Conservation (phyloP, 345 rosid genomes). For the Lagerstroemia speciosa region DNA sequence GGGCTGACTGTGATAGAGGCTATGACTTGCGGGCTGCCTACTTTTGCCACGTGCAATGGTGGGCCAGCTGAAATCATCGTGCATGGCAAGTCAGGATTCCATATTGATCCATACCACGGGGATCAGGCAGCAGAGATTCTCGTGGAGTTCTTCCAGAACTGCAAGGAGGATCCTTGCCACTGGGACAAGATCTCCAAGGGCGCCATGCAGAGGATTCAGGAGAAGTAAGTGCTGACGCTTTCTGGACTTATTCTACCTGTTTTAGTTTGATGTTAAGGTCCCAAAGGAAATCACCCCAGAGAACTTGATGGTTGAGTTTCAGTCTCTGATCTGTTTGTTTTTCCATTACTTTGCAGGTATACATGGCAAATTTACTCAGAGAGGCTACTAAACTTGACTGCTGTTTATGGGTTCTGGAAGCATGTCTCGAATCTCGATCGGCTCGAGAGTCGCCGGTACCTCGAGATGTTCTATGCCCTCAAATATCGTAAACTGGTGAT, state of each 20-base stretch:
- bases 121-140: slow-evolving; percentile 70
- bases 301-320: not conserved
- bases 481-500: slow-evolving; percentile 74
- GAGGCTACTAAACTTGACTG: slow-evolving; percentile 83
- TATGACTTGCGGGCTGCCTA: slow-evolving; percentile 87
- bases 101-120: slow-evolving; percentile 93
- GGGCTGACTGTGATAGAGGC: slow-evolving; percentile 92
- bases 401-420: slow-evolving; percentile 94
- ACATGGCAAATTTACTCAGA: slow-evolving; percentile 92
- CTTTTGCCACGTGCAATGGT: slow-evolving; percentile 83
- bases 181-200: slow-evolving; percentile 72
- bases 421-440: slow-evolving; percentile 92
- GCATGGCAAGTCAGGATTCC: slow-evolving; percentile 78
- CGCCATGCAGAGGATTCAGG: slow-evolving; percentile 71
- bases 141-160: slow-evolving; percentile 65
- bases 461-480: slow-evolving; percentile 89
- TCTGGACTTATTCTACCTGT: not conserved
- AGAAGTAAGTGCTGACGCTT: slow-evolving; percentile 42
- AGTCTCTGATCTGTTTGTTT: not conserved
- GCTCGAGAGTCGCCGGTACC: slow-evolving; percentile 79
- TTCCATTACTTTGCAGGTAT: slow-evolving; percentile 41
- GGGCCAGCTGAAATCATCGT: slow-evolving; percentile 98
- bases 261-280: not conserved
- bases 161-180: slow-evolving; percentile 55
- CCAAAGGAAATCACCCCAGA: too few relatives aligned